phyloP scores from a whole-genome alignment of 2,329 filamentous ascomycete genomes.

The Colletotrichum viniferum region DNA sequence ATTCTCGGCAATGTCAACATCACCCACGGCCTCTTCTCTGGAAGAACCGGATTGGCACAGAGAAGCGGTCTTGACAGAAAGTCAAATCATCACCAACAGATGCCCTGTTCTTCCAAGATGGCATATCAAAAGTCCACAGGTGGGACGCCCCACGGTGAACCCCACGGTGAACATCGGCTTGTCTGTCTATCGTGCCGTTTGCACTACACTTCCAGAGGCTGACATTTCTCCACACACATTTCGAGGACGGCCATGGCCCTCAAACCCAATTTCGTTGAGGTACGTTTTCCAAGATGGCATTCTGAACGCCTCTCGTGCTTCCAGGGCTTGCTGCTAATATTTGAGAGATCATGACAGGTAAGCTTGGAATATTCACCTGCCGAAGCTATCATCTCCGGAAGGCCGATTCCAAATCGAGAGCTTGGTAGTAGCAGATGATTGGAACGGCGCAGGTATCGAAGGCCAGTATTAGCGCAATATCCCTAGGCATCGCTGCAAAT shows the following conservation, averaged over 20 bases:
- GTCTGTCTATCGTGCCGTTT: neutral
- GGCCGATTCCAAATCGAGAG: neutral
- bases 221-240: neutral
- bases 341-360: neutral
- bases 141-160: neutral
- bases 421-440: neutral
- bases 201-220: neutral
- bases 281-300: neutral
- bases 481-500: neutral
- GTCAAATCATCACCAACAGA: neutral
- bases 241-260: neutral
- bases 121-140: neutral
- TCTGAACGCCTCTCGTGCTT: neutral
- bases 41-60: neutral
- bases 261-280: neutral
- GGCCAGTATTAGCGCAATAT: neutral
- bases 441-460: neutral
- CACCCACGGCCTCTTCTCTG: neutral
- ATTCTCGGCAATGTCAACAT: neutral
- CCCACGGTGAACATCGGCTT: neutral
- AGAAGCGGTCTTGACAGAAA: neutral
- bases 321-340: neutral
- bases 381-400: neutral
- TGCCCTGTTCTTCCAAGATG: neutral
- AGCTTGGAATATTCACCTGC: neutral